Evolutionary conservation across 768 basidiomycete species (phyloP), one percentile per base, ranked within the genome.

Genomic region (Hydnum rufescens): DNA sequence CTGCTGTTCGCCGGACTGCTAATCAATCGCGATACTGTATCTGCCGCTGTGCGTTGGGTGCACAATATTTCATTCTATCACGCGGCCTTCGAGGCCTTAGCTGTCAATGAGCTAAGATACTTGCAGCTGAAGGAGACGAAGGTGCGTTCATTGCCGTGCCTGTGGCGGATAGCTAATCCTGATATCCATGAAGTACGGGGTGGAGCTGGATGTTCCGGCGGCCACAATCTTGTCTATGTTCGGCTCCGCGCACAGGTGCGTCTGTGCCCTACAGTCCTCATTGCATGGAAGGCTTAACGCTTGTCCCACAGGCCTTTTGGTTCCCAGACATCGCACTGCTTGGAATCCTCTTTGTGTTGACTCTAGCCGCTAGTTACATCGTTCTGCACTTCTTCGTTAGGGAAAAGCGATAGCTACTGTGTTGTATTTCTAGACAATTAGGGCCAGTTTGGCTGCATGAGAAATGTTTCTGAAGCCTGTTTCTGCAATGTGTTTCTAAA

Each of bases 51-150:
- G 49, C 78, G 75, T 54, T 95, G 88, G 85, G 67, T 99, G 54
- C 84, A 90, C 62, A 89, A 82, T 0, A 61, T 86, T 4, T 95
- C 90, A 3, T 97, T 97, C 73, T 99, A 95, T 80, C 95, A 99
- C 67, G 93, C 95, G 23, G 95, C 87, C 0, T 97, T 90, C 58
- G 95, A 99, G 67, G 92, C 86, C 0, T 73, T 99, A 34, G 80
- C 92, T n/a, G 95, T 99, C 53, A 99, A 97, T 63, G 95, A 99
- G 64, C 70, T 99, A 53, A 73, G 92, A 49, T 96, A 95, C 66
- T 68, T 97, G 28, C 86, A 90, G 61, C 69, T 99, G 32, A 88
- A 87, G 63, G 88, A 99, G 62, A 75, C 80, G 57, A 86, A 83
- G 71, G 86, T 87, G 52, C 53, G 78, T 58, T 55, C 54, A 50